phyloP scores from a whole-genome alignment of 2,329 filamentous ascomycete genomes.

The Rosellinia necatrix region DNA sequence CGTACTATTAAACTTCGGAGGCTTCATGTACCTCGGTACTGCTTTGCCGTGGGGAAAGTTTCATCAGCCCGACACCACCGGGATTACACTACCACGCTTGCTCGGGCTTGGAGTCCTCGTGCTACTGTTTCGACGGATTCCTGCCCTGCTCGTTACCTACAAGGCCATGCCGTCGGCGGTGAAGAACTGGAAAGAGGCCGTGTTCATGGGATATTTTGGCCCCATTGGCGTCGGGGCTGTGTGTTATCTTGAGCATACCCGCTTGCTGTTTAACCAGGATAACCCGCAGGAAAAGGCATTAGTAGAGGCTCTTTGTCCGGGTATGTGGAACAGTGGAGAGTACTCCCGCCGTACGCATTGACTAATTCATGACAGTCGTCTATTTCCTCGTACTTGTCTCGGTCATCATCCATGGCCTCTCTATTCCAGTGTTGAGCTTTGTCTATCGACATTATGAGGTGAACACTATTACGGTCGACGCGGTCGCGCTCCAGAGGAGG shows the following conservation, averaged over 20 bases:
- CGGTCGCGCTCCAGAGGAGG: constrained; percentile 45
- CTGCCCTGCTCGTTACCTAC: constrained; percentile 58
- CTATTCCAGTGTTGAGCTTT: constrained; percentile 49
- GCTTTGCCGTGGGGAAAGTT: constrained; percentile 61
- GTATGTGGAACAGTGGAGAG: constrained; percentile 21
- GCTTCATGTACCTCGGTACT: constrained; percentile 63
- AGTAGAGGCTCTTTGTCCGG: constrained; percentile 44
- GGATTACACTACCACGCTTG: constrained; percentile 56
- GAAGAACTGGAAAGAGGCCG: constrained; percentile 59
- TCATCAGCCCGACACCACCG: constrained; percentile 55
- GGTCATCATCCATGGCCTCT: constrained; percentile 53
- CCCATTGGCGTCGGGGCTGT: constrained; percentile 78
- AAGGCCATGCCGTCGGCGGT: constrained; percentile 58
- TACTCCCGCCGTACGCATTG: not conserved
- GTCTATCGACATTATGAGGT: constrained; percentile 47
- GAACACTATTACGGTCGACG: constrained; percentile 49
- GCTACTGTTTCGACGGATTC: constrained; percentile 60
- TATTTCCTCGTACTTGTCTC: constrained; percentile 50
- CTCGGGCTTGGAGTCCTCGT: constrained; percentile 57
- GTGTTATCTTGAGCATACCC: constrained; percentile 67
- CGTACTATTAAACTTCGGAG: constrained; percentile 62
- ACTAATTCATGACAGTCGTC: constrained; percentile 37
- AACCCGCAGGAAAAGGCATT: constrained; percentile 38
- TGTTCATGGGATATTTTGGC: constrained; percentile 72
- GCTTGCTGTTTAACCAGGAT: constrained; percentile 43